Evolutionary conservation across 228 moss, liverwort and hornwort species (phyloP), one percentile per base, ranked within the genome.

Genomic region (Sphagnum fallax): DNA sequence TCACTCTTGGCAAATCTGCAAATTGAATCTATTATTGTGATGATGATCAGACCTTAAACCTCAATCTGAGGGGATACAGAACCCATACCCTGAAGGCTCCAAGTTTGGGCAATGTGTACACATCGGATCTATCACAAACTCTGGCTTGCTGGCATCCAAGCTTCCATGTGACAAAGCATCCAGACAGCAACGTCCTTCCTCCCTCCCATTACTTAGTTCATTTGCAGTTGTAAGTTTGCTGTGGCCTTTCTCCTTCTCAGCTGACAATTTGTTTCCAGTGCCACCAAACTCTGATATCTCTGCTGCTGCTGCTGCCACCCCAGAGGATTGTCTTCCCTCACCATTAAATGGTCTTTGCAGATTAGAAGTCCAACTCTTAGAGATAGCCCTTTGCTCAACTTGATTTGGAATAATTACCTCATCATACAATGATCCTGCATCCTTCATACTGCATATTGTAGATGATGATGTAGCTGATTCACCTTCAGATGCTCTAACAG

Each of bases 51-150:
- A 32, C 32, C 32, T 32, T 32, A 32, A 32, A 32, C 32, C 32
- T 32, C 32, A 32, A 32, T 32, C 32, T 32, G 32, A 32, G 32
- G 32, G 32, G 32, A 32, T 32, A 32, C 32, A 32, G 32, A 32
- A 32, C 32, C 32, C 92, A 66, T 76, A 96, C 93, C 96, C 89
- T 14, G 80, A 83, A 72, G 91, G 96, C 63, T 85, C 93, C 60
- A 89, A 72, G 70, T 80, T 84, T 69, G 96, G 96, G 72, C 96
- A 97, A 75, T 97, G 86, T 5, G 93, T 91, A 61, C 93, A 97
- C 65, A 93, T 73, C 69, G 66, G 77, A 82, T 97, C 96, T 13
- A 83, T 73, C 57, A 75, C 71, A 63, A 92, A 92, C 64, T 70
- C 70, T 10, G 69, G 18, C 48, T 63, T 74, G 10, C 9, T 74